Base-by-base conservation (phyloP, 352 stramenopile species). In the Aphanomyces stellatus region DNA sequence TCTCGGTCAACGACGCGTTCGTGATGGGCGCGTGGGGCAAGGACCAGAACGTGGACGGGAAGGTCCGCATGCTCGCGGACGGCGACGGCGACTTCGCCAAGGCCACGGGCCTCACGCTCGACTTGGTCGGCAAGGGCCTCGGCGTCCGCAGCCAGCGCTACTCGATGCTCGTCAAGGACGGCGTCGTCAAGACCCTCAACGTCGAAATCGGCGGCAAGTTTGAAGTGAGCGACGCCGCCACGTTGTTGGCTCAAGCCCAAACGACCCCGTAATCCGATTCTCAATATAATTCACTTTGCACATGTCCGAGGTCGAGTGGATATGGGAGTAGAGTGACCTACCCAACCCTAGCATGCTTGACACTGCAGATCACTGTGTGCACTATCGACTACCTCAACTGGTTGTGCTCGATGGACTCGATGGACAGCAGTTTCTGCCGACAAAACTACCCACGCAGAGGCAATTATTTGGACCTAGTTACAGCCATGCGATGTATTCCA, bases 11-110 rank as follows among this genome's bases (percentile, higher is more conserved):
- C 34, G 60, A 67, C 49, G 28, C 60, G 30, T 67, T 67, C 25
- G 60, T 67, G 4, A 56, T 67, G 41, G 43, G 60, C n/a, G 60
- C 60, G 49, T 67, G 90, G 72, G 85, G 86, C 46, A 72, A 64
- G 57, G 68, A 86, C 74, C 79, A 76, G n/a, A 46, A 51, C 7
- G 46, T 41, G 4, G 30, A 37, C 4, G 60, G 60, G 8, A 67
- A 67, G 60, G 34, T 67, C 22, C 60, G 60, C 49, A 56, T 67
- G 41, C 57, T 67, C 42, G 59, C 59, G 15, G 51, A 67, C n/a
- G 60, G 60, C 30, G 60, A 67, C 35, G 60, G 34, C 17, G 46
- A 25, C 17, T 57, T 65, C 46, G 43, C 59, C 59, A 55, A 65
- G 41, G 59, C 59, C 22, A 33, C 35, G 11, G 59, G 35, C 27